These are phyloP conservation scores for Fusarium multiceps DNA, from an alignment of 2,329 filamentous ascomycete genomes.

Conservation along the genomic window DNA sequence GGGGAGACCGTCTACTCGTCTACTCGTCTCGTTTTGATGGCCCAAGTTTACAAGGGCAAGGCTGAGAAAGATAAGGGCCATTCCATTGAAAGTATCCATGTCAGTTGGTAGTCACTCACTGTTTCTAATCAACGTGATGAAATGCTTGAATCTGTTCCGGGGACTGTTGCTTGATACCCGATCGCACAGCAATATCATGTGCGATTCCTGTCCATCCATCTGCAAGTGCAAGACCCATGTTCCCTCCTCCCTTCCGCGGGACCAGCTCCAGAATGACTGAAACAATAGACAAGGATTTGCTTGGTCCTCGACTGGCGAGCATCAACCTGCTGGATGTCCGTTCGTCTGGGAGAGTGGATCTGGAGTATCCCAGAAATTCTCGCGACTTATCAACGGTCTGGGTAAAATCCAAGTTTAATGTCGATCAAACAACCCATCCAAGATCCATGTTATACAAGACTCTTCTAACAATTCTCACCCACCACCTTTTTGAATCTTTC, in stretches of 20 bases:
- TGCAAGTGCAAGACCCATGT: constrained; percentile 19
- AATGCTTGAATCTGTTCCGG: neutral
- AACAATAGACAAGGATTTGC: constrained; percentile 28
- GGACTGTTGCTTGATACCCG: constrained; percentile 1
- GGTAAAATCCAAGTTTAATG: constrained; percentile 8
- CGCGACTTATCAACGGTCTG: constrained; percentile 15
- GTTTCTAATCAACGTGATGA: neutral
- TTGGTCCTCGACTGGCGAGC: constrained; percentile 3
- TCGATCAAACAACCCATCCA: constrained; percentile 30
- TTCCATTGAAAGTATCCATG: constrained; percentile 2
- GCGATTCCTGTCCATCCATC: neutral
- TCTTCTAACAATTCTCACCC: constrained; percentile 20
- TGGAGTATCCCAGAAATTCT: constrained; percentile 19
- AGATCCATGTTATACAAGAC: neutral
- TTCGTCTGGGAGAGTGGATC: constrained; percentile 23
- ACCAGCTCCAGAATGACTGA: constrained; percentile 32
- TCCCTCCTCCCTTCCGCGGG: constrained; percentile 27
- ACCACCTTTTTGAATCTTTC: constrained; percentile 15
- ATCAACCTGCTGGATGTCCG: neutral
- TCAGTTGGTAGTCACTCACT: neutral
- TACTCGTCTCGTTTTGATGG: constrained; percentile 5
- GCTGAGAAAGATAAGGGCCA: constrained; percentile 22
- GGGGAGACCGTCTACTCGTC: constrained; percentile 17
- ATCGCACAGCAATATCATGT: constrained; percentile 9
- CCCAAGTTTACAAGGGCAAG: constrained; percentile 13